phyloP scores from a whole-genome alignment of 2,329 filamentous ascomycete species.

The Harringtonia aguacate region DNA sequence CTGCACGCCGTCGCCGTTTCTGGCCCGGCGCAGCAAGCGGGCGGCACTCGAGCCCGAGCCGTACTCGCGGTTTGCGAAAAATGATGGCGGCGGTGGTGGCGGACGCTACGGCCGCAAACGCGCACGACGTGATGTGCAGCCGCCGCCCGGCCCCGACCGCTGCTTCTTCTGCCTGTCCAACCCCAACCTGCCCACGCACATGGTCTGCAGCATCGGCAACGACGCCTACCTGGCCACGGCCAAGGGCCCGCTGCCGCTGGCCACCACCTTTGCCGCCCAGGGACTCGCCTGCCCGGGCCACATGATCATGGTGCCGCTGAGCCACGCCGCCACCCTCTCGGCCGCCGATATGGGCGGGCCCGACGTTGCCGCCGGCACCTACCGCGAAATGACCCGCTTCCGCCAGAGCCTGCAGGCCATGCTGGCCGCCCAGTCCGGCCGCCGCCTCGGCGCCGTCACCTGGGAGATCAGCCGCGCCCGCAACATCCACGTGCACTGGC shows the following conservation, averaged over 20 bases:
- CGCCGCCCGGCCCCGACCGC: conserved; percentile 59
- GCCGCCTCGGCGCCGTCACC: conserved; percentile 68
- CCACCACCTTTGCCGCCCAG: conserved; percentile 52
- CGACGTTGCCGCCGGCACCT: conserved; percentile 48
- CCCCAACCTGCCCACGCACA: conserved; percentile 70
- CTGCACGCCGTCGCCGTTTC: conserved; percentile 68
- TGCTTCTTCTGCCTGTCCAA: conserved; percentile 97
- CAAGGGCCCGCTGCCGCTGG: conserved; percentile 74
- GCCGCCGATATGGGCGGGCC: conserved; percentile 50
- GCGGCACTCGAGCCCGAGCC: conserved; percentile 31
- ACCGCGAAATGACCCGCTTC: conserved; percentile 75
- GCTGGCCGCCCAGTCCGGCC: conserved; percentile 45
- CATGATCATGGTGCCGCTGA: conserved; percentile 81
- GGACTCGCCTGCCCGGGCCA: conserved; percentile 71
- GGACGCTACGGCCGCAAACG: conserved; percentile 35
- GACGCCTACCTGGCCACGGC: conserved; percentile 84
- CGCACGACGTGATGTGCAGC: conserved; percentile 31
- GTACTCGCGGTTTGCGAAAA: conserved; percentile 41
- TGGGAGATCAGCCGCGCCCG: conserved; percentile 81
- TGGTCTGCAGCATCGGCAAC: conserved; percentile 81
- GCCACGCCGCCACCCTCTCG: conserved; percentile 66
- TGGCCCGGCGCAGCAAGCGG: conserved; percentile 39
- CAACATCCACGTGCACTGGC: conserved; percentile 89
- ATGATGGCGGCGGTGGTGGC: conserved; percentile 25
- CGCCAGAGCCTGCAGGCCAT: conserved; percentile 68